A percentile compares a stretch with the other conserved stretches of the same genome.
Conservation (phyloP, 139 green algal genomes). For the Dunaliella primolecta region DNA sequence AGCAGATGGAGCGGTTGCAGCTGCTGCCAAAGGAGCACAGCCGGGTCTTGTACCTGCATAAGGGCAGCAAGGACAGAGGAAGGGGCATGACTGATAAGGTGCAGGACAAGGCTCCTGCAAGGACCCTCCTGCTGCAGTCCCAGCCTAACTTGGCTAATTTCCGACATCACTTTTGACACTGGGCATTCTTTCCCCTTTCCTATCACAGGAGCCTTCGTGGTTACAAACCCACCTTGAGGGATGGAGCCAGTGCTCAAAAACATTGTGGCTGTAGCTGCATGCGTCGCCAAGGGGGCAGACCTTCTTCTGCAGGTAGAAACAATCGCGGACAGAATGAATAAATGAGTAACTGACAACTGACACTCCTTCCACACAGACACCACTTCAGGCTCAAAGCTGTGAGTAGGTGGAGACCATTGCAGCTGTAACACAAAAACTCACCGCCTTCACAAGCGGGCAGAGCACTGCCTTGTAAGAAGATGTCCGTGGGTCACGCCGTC, state of each 20-base stretch:
- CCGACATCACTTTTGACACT: not conserved
- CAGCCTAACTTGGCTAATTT: not conserved
- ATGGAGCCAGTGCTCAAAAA: conserved; percentile 92
- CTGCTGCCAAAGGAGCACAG: conserved; percentile 51
- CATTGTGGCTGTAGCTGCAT: conserved; percentile 81
- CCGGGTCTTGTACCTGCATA: conserved; percentile 52
- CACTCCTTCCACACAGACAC: not conserved
- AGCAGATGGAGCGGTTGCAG: conserved; percentile 58
- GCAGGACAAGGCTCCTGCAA: too few relatives aligned
- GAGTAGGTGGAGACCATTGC: too few relatives aligned
- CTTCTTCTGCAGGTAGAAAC: conserved; percentile 55
- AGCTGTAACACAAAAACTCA: too few relatives aligned
- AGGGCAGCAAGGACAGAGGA: not conserved
- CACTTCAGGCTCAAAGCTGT: not conserved
- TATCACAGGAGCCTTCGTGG: too few relatives aligned
- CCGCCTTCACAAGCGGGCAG: conserved; percentile 44
- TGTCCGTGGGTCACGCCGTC: conserved; percentile 27
- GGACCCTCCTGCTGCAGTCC: not conserved
- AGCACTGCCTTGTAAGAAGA: conserved; percentile 36
- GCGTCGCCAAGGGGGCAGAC: conserved; percentile 64
- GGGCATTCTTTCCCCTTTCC: too few relatives aligned
- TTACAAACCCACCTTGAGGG: conserved; percentile 69
- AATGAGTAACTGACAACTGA: not conserved
- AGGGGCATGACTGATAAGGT: not conserved
- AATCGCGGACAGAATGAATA: too few relatives aligned